Evolutionary conservation across 2,329 filamentous ascomycete genomes (phyloP), one percentile per base, ranked within the genome.

Genomic region (Hirsutella rhossiliensis): DNA sequence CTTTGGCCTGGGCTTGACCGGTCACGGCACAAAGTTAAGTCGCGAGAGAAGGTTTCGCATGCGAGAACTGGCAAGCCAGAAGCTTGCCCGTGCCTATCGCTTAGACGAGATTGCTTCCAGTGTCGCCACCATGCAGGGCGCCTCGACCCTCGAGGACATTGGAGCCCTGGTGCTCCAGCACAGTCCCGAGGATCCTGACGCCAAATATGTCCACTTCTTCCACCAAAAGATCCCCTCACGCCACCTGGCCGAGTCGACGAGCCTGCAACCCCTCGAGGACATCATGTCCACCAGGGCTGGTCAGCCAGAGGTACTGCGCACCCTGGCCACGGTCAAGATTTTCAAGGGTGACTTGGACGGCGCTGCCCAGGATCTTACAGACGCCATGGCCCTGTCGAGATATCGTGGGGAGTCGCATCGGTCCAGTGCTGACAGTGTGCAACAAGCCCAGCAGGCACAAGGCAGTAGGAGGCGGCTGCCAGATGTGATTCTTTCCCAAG

Each of bases 191-290:
- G 80, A 88, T 55, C 63, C 71, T 38, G 84, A 92, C 55, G 87
- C 85, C 27, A 84, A 82, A 61, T 92, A 92, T 58, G 87, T 92
- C n/a, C 84, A 92, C 58, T 92, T 90, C 65, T 94, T 94, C 61
- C 85, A 90, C 63, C 85, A 94, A 63, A 92, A 90, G 73, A 89
- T 92, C 23, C 83, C 85, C 1, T 84, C 79, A 36, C 69, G 82
- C 37, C 79, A 83, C 58, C 67, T 92, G 58, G 82, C 80, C 31
- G 77, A 86, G 54, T 80, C 75, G 53, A 89, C 84, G 9, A 81
- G 76, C 48, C 62, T 89, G 45, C 66, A 75, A 43, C 71, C 79
- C 4, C 61, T 94, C 50, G 70, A 80, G 56, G 75, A 84, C 32
- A 77, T 90, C 45, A 80, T 89, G 47, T 64, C 68, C 12, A 73